A percentile compares a stretch with the other conserved stretches of the same genome.
These are phyloP conservation scores for Grifola frondosa DNA, from an alignment of 1,284 basidiomycete species.

Conservation along the genomic window DNA sequence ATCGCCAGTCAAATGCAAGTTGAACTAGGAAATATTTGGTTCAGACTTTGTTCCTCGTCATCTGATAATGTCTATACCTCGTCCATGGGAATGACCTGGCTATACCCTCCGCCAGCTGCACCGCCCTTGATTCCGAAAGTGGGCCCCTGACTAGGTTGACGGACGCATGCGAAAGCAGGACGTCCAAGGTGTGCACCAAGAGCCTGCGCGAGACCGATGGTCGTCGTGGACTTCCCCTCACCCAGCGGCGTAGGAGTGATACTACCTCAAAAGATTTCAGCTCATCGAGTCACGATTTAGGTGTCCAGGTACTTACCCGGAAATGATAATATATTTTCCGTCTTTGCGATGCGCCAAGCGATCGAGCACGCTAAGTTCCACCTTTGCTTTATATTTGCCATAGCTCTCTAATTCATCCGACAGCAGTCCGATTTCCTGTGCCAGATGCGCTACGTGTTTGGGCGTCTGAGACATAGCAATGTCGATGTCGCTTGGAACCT, in stretches of 20 bases:
- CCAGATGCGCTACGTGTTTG: conserved; percentile 84
- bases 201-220: conserved; percentile 96
- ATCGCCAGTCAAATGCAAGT: conserved; percentile 95
- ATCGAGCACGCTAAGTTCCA: conserved; percentile 87
- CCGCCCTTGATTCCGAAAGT: conserved; percentile 99
- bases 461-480: conserved; percentile 96
- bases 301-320: conserved; percentile 60
- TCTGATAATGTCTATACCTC: conserved; percentile 55
- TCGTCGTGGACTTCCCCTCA: conserved; percentile 99
- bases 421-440: conserved; percentile 86
- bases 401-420: conserved; percentile 92
- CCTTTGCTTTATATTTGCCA: conserved; percentile 97
- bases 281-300: not conserved
- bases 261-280: conserved; percentile 39
- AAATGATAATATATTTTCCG: conserved; percentile 96
- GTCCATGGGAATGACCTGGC: conserved; percentile 99
- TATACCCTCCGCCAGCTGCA: conserved; percentile 97
- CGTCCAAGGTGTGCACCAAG: conserved; percentile 94
- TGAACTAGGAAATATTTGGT: conserved; percentile 57
- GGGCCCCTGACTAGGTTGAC: conserved; percentile 97
- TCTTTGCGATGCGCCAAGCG: conserved; percentile 85
- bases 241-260: conserved; percentile 98
- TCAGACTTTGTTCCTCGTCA: not conserved
- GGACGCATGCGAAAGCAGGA: conserved; percentile 95
- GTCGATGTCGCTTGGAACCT: conserved; percentile 95